Percentiles rank a stretch among this genome's conserved stretches.
Evolutionary conservation across 2,329 filamentous ascomycete genomes (phyloP).

Genomic region (Ascosphaera aggregata): DNA sequence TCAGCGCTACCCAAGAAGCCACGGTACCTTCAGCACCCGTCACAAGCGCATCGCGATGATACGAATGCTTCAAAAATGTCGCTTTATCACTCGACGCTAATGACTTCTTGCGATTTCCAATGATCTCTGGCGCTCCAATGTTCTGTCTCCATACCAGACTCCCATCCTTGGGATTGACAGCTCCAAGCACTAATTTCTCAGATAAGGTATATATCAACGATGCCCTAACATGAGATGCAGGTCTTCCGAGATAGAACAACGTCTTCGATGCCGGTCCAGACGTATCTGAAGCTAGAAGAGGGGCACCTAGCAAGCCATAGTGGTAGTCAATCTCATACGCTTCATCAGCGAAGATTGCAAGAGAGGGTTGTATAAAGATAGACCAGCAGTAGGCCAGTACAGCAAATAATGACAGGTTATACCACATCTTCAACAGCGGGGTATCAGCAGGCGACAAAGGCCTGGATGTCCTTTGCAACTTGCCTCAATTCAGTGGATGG

Average conservation of each 20-base stretch:
- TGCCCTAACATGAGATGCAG: slow-evolving; percentile 57
- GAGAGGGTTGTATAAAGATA: slow-evolving; percentile 26
- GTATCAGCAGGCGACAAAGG: not conserved
- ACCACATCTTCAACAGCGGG: not conserved
- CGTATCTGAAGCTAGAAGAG: slow-evolving; percentile 23
- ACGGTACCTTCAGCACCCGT: slow-evolving; percentile 48
- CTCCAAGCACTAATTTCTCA: slow-evolving; percentile 61
- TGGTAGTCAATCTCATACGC: slow-evolving; percentile 86
- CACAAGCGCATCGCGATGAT: slow-evolving; percentile 54
- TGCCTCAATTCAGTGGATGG: no score
- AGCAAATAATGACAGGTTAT: not conserved
- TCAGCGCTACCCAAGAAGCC: slow-evolving; percentile 60
- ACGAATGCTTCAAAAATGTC: slow-evolving; percentile 42
- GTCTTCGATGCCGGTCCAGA: slow-evolving; percentile 43
- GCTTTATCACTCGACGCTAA: no score
- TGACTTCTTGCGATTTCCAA: slow-evolving; percentile 8
- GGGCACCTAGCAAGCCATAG: slow-evolving; percentile 64
- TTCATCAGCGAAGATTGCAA: slow-evolving; percentile 70
- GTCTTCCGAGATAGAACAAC: slow-evolving; percentile 60
- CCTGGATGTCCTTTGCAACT: not conserved
- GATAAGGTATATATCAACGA: slow-evolving; percentile 81
- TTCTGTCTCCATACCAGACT: slow-evolving; percentile 68
- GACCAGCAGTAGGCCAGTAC: slow-evolving; percentile 11
- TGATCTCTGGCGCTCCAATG: slow-evolving; percentile 29
- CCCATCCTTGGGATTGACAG: slow-evolving; percentile 72